Conservation (phyloP, 495 filamentous ascomycete genomes). For the Trichoderma parareesei region DNA sequence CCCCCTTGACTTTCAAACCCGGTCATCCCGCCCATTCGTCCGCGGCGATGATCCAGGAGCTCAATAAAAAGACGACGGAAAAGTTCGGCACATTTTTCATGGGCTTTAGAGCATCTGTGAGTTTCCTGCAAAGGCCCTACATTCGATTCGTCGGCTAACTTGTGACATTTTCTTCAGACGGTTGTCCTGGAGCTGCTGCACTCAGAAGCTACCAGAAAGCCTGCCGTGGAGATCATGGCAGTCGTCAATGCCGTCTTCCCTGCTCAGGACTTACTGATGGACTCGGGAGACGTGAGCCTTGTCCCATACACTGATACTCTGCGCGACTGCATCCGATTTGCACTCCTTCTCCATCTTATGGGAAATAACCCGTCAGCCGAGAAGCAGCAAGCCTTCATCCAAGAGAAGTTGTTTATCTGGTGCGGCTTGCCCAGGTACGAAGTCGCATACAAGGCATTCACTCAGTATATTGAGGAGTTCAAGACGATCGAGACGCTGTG, state of each 20-base stretch:
- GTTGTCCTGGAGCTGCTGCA: background rate
- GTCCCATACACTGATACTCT: background rate
- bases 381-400: background rate
- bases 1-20: background rate
- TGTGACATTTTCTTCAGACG: background rate
- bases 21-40: background rate
- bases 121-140: background rate
- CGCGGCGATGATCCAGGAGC: background rate
- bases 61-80: conserved; percentile 1
- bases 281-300: conserved; percentile 9
- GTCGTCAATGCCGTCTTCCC: conserved; percentile 11
- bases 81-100: background rate
- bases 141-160: background rate
- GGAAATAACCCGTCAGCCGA: background rate
- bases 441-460: background rate
- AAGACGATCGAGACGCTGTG: conserved; percentile 8
- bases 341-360: background rate
- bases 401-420: background rate
- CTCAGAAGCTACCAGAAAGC: background rate
- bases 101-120: conserved; percentile 9
- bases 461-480: conserved; percentile 9
- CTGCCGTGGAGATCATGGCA: conserved; percentile 6
- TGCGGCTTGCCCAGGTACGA: conserved; percentile 1
- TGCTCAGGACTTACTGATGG: background rate
- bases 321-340: background rate